Conservation (phyloP, 352 stramenopile species). For the Salisapilia sapeloensis region DNA sequence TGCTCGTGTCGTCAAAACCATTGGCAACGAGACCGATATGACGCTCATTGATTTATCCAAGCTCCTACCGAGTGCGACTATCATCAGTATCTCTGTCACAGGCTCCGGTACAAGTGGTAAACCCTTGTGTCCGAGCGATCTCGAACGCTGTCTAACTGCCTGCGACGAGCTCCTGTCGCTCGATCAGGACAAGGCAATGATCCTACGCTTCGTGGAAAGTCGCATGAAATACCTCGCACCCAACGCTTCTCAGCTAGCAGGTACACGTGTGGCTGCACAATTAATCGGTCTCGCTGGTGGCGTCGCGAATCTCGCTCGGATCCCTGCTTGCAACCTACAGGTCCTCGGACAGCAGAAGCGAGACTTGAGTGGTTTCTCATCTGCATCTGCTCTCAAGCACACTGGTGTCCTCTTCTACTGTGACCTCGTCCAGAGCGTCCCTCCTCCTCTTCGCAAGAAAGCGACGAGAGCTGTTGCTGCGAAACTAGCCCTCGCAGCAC, state of each 20-base stretch:
- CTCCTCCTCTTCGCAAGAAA: slow-evolving; percentile 88
- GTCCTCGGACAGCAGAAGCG: slow-evolving; percentile 91
- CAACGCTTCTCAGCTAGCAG: slow-evolving; percentile 89
- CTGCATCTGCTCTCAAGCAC: slow-evolving; percentile 73
- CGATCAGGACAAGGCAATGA: slow-evolving; percentile 65
- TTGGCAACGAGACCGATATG: slow-evolving; percentile 90
- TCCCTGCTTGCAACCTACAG: slow-evolving; percentile 96
- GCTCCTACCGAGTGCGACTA: slow-evolving; percentile 82
- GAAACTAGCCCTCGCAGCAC: slow-evolving; percentile 81
- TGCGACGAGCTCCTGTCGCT: slow-evolving; percentile 83
- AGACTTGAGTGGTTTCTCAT: slow-evolving; percentile 81
- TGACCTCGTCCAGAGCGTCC: slow-evolving; percentile 85
- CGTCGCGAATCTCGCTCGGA: slow-evolving; percentile 85
- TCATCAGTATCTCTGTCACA: slow-evolving; percentile 92
- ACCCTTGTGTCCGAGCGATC: slow-evolving; percentile 39
- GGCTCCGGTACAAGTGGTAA: slow-evolving; percentile 84
- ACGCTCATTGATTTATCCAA: slow-evolving; percentile 81
- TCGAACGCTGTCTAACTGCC: slow-evolving; percentile 55
- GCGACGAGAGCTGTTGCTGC: slow-evolving; percentile 85
- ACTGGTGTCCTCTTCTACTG: slow-evolving; percentile 88
- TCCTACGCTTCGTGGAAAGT: slow-evolving; percentile 85
- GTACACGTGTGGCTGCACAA: slow-evolving; percentile 87
- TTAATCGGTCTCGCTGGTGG: slow-evolving; percentile 91
- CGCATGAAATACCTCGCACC: slow-evolving; percentile 87
- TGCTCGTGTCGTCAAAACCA: slow-evolving; percentile 80